Conservation (phyloP, 1,284 basidiomycete genomes). For the Ceratobasidium sp. region DNA sequence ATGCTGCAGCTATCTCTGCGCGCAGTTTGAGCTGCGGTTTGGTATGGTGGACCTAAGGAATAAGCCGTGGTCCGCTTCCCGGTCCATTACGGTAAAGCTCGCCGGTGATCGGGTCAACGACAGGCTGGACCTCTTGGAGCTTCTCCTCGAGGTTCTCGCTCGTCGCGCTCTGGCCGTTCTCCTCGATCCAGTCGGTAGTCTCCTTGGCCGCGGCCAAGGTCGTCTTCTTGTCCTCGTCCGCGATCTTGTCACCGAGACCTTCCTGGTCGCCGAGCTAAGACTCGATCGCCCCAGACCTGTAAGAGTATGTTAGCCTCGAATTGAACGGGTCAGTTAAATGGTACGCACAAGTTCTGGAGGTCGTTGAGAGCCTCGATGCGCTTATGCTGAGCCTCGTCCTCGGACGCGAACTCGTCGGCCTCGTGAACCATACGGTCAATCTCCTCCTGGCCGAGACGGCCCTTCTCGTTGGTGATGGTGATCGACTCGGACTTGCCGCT, state of each 20-base stretch:
- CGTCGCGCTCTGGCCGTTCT: constrained; percentile 79
- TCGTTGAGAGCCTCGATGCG: constrained; percentile 88
- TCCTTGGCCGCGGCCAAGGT: constrained; percentile 88
- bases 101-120: constrained; percentile 81
- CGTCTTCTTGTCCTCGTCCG: constrained; percentile 89
- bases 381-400: constrained; percentile 90
- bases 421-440: constrained; percentile 94
- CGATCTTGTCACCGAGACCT: constrained; percentile 90
- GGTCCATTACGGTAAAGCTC: too few species aligned
- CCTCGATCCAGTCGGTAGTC: constrained; percentile 88
- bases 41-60: too few species aligned
- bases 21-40: too few species aligned
- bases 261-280: constrained; percentile 87
- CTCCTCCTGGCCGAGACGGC: constrained; percentile 86
- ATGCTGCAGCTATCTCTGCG: too few species aligned
- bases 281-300: constrained; percentile 81
- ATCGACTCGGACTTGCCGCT: constrained; percentile 90
- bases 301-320: not conserved
- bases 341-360: constrained; percentile 74
- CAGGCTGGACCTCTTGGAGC: constrained; percentile 78
- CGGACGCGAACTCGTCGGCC: constrained; percentile 90
- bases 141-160: constrained; percentile 95
- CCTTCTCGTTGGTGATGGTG: constrained; percentile 89
- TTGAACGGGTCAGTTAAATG: not conserved
- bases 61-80: too few species aligned